Evolutionary conservation across 495 filamentous ascomycete species (phyloP).

Genomic region (Cairneyella variabilis): DNA sequence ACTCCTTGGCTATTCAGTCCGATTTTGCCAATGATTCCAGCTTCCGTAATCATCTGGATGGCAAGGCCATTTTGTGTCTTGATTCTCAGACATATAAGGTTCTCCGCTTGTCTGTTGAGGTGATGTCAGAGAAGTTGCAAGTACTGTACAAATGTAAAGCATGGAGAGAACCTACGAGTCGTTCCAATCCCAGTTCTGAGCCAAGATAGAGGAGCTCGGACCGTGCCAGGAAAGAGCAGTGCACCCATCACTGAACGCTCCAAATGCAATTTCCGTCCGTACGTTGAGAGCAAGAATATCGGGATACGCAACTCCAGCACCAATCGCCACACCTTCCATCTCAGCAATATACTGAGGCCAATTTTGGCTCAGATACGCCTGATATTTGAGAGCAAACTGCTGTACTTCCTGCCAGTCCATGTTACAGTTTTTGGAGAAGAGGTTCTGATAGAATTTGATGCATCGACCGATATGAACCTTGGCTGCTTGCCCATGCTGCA

Average conservation of each 20-base stretch:
- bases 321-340: constrained; percentile 57
- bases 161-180: constrained; percentile 4
- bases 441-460: constrained; percentile 46
- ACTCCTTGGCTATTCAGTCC: constrained; percentile 61
- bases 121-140: too few relatives aligned
- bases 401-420: constrained; percentile 47
- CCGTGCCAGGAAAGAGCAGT: constrained; percentile 55
- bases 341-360: constrained; percentile 48
- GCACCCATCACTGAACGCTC: constrained; percentile 51
- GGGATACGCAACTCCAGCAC: constrained; percentile 44
- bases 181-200: constrained; percentile 69
- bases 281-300: constrained; percentile 65
- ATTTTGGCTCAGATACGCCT: constrained; percentile 31
- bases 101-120: constrained; percentile 38
- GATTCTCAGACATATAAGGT: constrained; percentile 53
- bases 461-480: constrained; percentile 39
- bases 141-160: neutral
- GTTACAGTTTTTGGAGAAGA: constrained; percentile 47
- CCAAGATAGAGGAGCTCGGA: constrained; percentile 37
- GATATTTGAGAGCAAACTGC: constrained; percentile 41
- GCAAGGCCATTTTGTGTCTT: constrained; percentile 30
- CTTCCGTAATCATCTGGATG: constrained; percentile 48
- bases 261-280: constrained; percentile 64
- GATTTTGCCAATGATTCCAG: constrained; percentile 71
- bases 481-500: constrained; percentile 48